These are phyloP conservation scores for Phoma sp. DNA, from an alignment of 2,329 filamentous ascomycete species.

Conservation along the genomic window DNA sequence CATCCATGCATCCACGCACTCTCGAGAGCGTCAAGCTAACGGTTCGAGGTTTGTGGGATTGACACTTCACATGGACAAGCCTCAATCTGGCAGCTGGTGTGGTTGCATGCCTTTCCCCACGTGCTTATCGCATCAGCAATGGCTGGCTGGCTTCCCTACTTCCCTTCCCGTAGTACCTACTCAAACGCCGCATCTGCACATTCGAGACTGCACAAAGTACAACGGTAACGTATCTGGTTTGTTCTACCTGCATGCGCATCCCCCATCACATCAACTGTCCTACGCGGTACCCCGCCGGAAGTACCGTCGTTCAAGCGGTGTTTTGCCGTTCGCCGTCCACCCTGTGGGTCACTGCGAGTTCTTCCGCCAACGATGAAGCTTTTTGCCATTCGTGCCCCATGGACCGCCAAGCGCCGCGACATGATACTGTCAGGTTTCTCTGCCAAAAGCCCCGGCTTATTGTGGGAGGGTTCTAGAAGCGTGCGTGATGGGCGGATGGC, in stretches of 20 bases:
- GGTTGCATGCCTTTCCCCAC: slow-evolving; percentile 38
- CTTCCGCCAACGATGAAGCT: slow-evolving; percentile 11
- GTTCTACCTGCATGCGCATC: neutral
- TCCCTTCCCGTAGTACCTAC: neutral
- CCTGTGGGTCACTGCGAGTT: neutral
- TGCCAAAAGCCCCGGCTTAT: neutral
- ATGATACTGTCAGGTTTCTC: neutral
- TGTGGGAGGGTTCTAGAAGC: slow-evolving; percentile 12
- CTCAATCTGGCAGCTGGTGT: slow-evolving; percentile 34
- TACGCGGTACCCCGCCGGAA: slow-evolving; percentile 11
- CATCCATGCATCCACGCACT: slow-evolving; percentile 11
- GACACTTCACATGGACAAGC: slow-evolving; percentile 42
- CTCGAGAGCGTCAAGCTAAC: slow-evolving; percentile 25
- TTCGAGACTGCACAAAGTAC: neutral
- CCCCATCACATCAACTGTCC: neutral
- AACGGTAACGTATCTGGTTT: neutral
- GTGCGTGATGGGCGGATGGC: slow-evolving; percentile 6
- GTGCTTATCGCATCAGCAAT: slow-evolving; percentile 39
- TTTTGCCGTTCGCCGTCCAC: neutral
- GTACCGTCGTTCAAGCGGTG: neutral
- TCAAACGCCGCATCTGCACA: neutral
- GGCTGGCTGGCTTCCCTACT: slow-evolving; percentile 3
- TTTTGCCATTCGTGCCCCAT: slow-evolving; percentile 7
- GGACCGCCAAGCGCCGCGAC: neutral
- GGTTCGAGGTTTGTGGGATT: slow-evolving; percentile 23